phyloP scores from a whole-genome alignment of 2,329 filamentous ascomycete species.

The Pseudopyricularia javanii region DNA sequence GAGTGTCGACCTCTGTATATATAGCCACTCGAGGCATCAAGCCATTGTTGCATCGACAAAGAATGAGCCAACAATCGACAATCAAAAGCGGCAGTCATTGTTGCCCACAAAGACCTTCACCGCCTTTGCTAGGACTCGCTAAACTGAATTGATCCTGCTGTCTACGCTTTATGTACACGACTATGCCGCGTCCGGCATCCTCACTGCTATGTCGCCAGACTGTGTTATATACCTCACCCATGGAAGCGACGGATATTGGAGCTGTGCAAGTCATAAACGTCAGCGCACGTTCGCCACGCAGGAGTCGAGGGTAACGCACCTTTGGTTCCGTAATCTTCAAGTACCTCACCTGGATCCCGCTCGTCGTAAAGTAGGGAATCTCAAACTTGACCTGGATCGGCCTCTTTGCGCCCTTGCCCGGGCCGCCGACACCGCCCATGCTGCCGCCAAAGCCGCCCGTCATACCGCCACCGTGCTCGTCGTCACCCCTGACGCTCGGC shows the following conservation, averaged over 20 bases:
- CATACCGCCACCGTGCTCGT: constrained; percentile 94
- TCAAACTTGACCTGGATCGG: constrained; percentile 99
- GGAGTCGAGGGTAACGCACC: constrained; percentile 42
- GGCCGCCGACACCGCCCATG: constrained; percentile 77
- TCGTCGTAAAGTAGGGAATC: constrained; percentile 99
- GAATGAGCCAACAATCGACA: no score
- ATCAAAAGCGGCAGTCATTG: no score
- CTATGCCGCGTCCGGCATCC: constrained; percentile 77
- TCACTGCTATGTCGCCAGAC: constrained; percentile 89
- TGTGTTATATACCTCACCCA: constrained; percentile 99
- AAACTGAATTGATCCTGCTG: neutral
- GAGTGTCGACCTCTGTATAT: no score
- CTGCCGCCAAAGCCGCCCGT: constrained; percentile 93
- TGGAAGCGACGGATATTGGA: constrained; percentile 94
- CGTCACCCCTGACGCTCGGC: constrained; percentile 86
- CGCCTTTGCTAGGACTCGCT: neutral
- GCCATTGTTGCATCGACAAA: no score
- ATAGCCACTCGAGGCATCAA: no score
- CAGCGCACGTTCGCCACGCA: constrained; percentile 2
- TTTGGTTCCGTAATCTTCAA: constrained; percentile 99
- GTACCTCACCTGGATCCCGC: constrained; percentile 95
- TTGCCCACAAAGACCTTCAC: neutral
- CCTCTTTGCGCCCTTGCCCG: constrained; percentile 74
- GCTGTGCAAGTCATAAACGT: constrained; percentile 30
- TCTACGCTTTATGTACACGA: neutral